phyloP scores from a whole-genome alignment of 306 rosid genomes.

The Sophora flavescens region DNA sequence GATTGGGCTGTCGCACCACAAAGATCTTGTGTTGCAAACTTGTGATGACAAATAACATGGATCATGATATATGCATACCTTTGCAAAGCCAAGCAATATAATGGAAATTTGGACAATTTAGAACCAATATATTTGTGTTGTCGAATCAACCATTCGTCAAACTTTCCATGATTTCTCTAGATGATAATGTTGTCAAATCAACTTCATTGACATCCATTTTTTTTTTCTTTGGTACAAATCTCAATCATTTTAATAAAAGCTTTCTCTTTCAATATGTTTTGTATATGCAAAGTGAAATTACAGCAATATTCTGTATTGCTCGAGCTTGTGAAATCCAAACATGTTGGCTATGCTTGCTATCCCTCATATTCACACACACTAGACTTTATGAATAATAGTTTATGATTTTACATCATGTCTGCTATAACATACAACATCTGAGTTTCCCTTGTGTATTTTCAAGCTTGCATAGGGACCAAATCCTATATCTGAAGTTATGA shows the following conservation, averaged over 20 bases:
- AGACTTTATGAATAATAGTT: not conserved
- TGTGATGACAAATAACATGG: constrained; percentile 45
- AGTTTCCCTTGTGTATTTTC: constrained; percentile 26
- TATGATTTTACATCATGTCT: constrained; percentile 17
- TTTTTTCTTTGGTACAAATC: not conserved
- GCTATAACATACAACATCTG: constrained; percentile 23
- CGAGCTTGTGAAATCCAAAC: no score
- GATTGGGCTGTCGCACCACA: constrained; percentile 29
- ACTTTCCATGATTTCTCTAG: constrained; percentile 39
- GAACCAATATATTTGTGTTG: constrained; percentile 42
- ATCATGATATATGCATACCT: constrained; percentile 43
- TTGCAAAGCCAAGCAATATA: constrained; percentile 31
- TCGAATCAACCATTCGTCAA: constrained; percentile 45
- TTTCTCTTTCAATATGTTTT: constrained; percentile 14
- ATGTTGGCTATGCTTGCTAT: no score
- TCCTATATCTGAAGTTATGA: constrained; percentile 38
- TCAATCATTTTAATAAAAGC: constrained; percentile 32
- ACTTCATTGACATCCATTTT: constrained; percentile 21
- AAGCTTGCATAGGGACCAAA: constrained; percentile 9
- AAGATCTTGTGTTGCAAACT: constrained; percentile 37
- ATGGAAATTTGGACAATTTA: constrained; percentile 34
- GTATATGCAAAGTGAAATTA: not conserved
- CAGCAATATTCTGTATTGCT: no score
- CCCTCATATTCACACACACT: not conserved
- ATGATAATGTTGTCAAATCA: constrained; percentile 38